Percentiles rank a stretch among this genome's conserved stretches.
These are phyloP conservation scores for Medicago ruthenica DNA, from an alignment of 306 rosid species.

Conservation along the genomic window DNA sequence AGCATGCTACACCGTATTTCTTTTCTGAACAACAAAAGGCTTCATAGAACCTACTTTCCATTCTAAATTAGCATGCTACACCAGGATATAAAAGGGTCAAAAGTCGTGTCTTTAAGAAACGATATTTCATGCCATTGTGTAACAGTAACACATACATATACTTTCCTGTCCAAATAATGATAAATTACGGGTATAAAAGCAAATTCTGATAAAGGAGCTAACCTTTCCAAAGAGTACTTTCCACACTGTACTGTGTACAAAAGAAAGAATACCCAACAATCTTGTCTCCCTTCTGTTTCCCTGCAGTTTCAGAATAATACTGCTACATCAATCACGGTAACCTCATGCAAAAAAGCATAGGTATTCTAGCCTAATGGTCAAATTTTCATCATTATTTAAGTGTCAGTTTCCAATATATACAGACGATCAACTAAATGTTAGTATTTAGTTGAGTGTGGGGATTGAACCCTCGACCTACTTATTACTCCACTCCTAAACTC, in stretches of 20 bases:
- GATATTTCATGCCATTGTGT: slow-evolving; percentile 27
- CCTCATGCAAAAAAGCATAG: background rate
- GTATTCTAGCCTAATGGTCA: slow-evolving; percentile 28
- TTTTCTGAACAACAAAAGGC: slow-evolving; percentile 7
- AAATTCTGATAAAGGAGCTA: slow-evolving; percentile 31
- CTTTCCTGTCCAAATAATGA: slow-evolving; percentile 7
- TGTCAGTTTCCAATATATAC: slow-evolving; percentile 8
- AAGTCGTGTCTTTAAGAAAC: background rate
- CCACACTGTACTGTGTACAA: slow-evolving; percentile 99
- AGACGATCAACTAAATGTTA: no score
- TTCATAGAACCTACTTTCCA: slow-evolving; percentile 6
- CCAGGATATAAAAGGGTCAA: slow-evolving; percentile 7
- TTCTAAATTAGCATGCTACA: slow-evolving; percentile 20
- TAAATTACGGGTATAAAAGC: slow-evolving; percentile 1
- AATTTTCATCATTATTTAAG: background rate
- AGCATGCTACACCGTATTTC: no score
- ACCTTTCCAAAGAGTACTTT: slow-evolving; percentile 98
- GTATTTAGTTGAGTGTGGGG: no score
- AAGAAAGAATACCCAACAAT: slow-evolving; percentile 84
- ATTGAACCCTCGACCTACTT: no score
- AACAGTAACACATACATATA: background rate
- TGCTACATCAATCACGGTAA: slow-evolving; percentile 26
- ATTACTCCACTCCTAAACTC: no score
- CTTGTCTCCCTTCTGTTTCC: slow-evolving; percentile 99
- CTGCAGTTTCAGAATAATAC: slow-evolving; percentile 53